These are phyloP conservation scores for Trichomonascaceae sp. DNA, from an alignment of 1,139 yeast species.

Conservation along the genomic window DNA sequence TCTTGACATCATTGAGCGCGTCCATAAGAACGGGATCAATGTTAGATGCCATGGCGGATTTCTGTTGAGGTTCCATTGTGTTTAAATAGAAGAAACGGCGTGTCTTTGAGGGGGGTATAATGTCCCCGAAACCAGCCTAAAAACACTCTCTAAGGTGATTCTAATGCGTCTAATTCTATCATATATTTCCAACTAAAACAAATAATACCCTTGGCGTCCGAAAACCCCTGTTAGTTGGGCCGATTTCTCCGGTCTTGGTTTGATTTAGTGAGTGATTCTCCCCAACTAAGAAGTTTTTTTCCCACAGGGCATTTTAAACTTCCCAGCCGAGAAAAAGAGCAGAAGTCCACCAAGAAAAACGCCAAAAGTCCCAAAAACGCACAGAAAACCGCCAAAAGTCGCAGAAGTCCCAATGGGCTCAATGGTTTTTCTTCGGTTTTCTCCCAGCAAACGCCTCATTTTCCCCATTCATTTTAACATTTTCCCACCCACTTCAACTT, in stretches of 20 bases:
- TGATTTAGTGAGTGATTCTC: neutral
- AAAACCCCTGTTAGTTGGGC: neutral
- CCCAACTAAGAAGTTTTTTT: neutral
- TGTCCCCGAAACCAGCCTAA: neutral
- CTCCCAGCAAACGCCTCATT: neutral
- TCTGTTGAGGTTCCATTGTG: neutral
- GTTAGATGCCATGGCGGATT: neutral
- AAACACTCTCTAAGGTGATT: neutral
- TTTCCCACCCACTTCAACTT: neutral
- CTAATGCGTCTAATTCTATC: neutral
- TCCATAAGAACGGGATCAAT: constrained; percentile 30
- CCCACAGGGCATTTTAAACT: no score
- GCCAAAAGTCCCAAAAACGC: neutral
- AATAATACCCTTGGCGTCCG: neutral
- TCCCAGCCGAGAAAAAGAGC: no score
- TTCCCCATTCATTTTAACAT: neutral
- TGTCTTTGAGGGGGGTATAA: no score
- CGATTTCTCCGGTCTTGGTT: neutral
- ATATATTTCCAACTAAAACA: neutral
- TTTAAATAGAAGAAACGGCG: neutral
- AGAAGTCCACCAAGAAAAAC: no score
- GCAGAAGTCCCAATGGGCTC: no score
- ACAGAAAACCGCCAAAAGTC: no score
- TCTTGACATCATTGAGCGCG: constrained; percentile 46
- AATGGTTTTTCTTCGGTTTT: no score